phyloP scores from a whole-genome alignment of 345 rosid genomes.

The Nephelium lappaceum region DNA sequence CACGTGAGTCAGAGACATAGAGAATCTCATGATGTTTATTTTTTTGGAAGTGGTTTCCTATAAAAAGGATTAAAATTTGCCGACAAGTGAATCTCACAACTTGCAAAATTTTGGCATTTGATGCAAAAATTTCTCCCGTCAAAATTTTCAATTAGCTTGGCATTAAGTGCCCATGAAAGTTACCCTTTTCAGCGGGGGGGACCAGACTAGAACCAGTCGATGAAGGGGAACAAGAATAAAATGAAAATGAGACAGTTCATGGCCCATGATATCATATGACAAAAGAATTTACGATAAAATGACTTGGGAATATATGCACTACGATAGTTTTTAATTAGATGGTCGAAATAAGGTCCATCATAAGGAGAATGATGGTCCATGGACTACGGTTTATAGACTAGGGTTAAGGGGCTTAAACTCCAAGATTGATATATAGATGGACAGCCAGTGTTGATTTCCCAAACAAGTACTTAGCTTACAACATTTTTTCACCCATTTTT shows the following conservation, averaged over 20 bases:
- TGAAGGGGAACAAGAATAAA: no score
- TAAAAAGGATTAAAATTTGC: neutral
- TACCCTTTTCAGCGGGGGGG: neutral
- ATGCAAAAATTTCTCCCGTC: neutral
- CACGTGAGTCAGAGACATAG: neutral
- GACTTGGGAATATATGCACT: no score
- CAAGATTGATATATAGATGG: neutral
- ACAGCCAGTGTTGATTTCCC: conserved; percentile 20
- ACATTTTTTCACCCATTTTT: conserved; percentile 35
- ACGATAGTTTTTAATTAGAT: no score
- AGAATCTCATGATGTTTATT: neutral
- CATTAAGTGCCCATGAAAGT: neutral
- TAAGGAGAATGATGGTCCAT: no score
- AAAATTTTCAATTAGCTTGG: no score
- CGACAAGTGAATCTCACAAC: conserved; percentile 13
- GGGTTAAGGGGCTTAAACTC: neutral
- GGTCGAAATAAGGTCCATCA: no score
- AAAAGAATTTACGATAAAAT: no score
- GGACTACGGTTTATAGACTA: neutral
- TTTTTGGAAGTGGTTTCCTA: neutral
- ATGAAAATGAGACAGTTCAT: no score
- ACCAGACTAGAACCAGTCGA: neutral
- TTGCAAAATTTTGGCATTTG: neutral
- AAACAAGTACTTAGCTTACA: conserved; percentile 29
- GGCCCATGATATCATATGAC: no score